These are phyloP conservation scores for Colletotrichum lindemuthianum DNA, from an alignment of 2,329 filamentous ascomycete species.

Conservation along the genomic window DNA sequence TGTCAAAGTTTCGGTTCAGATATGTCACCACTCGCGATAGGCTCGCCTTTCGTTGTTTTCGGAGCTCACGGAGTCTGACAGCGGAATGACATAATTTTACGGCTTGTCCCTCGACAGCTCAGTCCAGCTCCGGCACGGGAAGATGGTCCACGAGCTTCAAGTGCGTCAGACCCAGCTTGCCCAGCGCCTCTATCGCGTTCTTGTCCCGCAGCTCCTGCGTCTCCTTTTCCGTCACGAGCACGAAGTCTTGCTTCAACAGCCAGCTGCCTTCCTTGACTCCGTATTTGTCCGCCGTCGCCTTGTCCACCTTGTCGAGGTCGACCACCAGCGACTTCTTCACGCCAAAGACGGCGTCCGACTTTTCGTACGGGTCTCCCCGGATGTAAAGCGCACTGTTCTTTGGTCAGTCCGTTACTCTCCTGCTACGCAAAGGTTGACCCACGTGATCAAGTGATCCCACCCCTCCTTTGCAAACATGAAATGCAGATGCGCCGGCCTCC, in stretches of 20 bases:
- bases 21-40: too few relatives aligned
- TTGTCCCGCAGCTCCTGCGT: conserved; percentile 72
- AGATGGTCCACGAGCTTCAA: conserved; percentile 81
- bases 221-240: conserved; percentile 78
- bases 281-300: conserved; percentile 67
- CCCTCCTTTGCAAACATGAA: conserved; percentile 88
- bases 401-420: conserved; percentile 4
- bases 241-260: conserved; percentile 78
- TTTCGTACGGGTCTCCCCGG: conserved; percentile 82
- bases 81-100: conserved; percentile 17
- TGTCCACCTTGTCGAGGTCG: conserved; percentile 64
- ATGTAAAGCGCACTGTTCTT: conserved; percentile 75
- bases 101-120: background rate
- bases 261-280: conserved; percentile 70
- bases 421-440: conserved; percentile 49
- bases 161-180: conserved; percentile 68
- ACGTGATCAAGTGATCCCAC: conserved; percentile 86
- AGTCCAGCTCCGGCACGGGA: conserved; percentile 74
- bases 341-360: conserved; percentile 85
- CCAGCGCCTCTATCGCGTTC: conserved; percentile 72
- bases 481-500: conserved; percentile 82
- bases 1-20: too few relatives aligned
- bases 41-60: too few relatives aligned
- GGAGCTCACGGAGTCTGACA: background rate
- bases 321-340: conserved; percentile 85